Evolutionary conservation across 129 eudicot genomes (phyloP).

Genomic region (Sambucus nigra): DNA sequence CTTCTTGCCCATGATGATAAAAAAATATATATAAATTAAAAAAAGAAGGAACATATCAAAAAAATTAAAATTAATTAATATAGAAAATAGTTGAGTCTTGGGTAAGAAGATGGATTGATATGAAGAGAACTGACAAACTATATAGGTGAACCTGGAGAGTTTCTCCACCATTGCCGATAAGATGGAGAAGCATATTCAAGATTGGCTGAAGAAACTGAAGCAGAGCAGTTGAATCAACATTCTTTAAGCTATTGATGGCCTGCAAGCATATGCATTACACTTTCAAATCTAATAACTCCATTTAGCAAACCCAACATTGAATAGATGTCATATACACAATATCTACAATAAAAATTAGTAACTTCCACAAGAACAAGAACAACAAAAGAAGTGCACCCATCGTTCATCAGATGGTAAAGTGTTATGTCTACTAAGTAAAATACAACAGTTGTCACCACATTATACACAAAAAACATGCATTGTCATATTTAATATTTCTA

Average conservation of each 20-base stretch:
- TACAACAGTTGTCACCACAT: not conserved
- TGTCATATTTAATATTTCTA: not conserved
- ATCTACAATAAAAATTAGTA: not conserved
- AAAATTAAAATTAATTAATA: not conserved
- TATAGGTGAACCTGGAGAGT: conserved; percentile 67
- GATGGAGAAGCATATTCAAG: conserved; percentile 98
- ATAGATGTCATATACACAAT: conserved; percentile 1
- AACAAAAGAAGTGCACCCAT: not conserved
- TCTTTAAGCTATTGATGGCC: conserved; percentile 98
- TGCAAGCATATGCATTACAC: conserved; percentile 29
- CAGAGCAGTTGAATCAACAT: conserved; percentile 93
- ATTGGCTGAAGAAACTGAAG: conserved; percentile 99
- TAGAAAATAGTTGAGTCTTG: not conserved
- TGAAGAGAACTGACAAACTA: conserved; percentile 1
- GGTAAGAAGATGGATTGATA: not conserved
- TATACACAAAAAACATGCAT: not conserved
- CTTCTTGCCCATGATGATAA: not conserved
- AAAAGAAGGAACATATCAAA: not conserved
- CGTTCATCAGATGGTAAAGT: not conserved
- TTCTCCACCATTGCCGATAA: conserved; percentile 97
- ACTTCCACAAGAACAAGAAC: not conserved
- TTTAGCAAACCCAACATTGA: not conserved
- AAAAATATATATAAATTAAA: too few species aligned
- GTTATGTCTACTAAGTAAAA: not conserved
- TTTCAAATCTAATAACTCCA: conserved; percentile 13